Evolutionary conservation across 1,284 basidiomycete genomes (phyloP).

Genomic region (Cryptococcus sp.): DNA sequence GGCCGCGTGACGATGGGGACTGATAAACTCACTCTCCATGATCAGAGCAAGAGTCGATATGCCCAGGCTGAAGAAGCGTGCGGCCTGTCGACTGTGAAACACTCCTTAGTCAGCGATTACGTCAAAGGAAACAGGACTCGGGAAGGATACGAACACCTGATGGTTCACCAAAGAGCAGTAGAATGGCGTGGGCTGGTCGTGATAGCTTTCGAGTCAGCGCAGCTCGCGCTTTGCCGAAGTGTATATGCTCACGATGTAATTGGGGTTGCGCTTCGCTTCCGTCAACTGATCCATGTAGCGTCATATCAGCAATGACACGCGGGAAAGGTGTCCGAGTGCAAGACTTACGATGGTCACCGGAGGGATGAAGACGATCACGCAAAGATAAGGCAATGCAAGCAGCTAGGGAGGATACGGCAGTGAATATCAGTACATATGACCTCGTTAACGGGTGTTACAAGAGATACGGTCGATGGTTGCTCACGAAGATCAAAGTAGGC

Average conservation of each 20-base stretch:
- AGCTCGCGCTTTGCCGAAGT: too few relatives aligned
- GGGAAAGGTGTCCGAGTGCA: neutral
- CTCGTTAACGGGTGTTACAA: too few relatives aligned
- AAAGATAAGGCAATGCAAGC: conserved; percentile 16
- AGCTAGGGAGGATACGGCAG: conserved; percentile 6
- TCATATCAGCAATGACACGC: too few relatives aligned
- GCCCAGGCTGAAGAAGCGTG: neutral
- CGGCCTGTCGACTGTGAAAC: too few relatives aligned
- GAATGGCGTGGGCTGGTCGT: conserved; percentile 17
- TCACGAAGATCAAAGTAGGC: conserved; percentile 3
- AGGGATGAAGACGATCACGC: conserved; percentile 11
- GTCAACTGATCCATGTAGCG: neutral
- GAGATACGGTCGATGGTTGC: too few relatives aligned
- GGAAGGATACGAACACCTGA: neutral
- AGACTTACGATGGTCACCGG: conserved; percentile 9
- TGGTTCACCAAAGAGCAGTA: conserved; percentile 15
- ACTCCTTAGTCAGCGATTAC: too few relatives aligned
- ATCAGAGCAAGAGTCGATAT: conserved; percentile 10
- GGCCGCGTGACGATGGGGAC: too few relatives aligned
- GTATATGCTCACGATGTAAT: too few relatives aligned
- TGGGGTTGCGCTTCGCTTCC: too few relatives aligned
- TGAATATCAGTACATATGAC: too few relatives aligned
- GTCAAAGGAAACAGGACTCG: too few relatives aligned
- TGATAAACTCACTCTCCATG: conserved; percentile 11
- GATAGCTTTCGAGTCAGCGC: neutral